phyloP scores from a whole-genome alignment of 441 rosid species.

The Jatropha podagrica region DNA sequence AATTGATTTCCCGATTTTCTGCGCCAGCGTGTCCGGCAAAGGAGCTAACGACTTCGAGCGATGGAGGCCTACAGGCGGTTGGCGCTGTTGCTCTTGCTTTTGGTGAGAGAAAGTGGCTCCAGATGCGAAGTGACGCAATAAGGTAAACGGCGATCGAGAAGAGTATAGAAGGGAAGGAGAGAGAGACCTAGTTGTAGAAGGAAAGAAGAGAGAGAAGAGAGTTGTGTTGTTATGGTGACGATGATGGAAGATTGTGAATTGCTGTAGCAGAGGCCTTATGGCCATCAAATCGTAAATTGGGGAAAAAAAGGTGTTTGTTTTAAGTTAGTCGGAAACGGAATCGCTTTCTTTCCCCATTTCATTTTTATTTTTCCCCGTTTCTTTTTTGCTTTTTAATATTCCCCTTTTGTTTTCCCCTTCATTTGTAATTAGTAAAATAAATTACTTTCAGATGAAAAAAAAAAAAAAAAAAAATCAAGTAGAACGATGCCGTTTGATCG shows the following conservation, averaged over 20 bases:
- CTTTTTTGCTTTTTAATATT: neutral
- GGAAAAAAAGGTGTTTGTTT: neutral
- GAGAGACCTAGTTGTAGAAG: slow-evolving; percentile 18
- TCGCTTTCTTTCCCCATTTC: slow-evolving; percentile 1
- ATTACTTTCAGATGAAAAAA: too few relatives aligned
- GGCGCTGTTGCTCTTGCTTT: slow-evolving; percentile 32
- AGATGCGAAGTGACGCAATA: slow-evolving; percentile 42
- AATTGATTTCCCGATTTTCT: slow-evolving; percentile 87
- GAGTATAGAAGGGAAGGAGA: slow-evolving; percentile 22
- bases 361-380: neutral
- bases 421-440: too few relatives aligned
- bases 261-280: slow-evolving; percentile 52
- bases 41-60: slow-evolving; percentile 24
- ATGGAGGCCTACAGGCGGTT: neutral
- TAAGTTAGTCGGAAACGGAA: neutral
- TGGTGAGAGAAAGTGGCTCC: slow-evolving; percentile 36
- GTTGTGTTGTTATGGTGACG: slow-evolving; percentile 20
- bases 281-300: slow-evolving; percentile 48
- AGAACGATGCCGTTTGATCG: too few relatives aligned
- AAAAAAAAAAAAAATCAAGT: too few relatives aligned
- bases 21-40: slow-evolving; percentile 74
- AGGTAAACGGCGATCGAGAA: slow-evolving; percentile 1
- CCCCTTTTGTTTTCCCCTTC: neutral
- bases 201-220: slow-evolving; percentile 28
- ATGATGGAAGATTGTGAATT: slow-evolving; percentile 37